A percentile compares a stretch with the other conserved stretches of the same genome.
Evolutionary conservation across 768 basidiomycete species (phyloP).

Genomic region (Tremella mesenterica): DNA sequence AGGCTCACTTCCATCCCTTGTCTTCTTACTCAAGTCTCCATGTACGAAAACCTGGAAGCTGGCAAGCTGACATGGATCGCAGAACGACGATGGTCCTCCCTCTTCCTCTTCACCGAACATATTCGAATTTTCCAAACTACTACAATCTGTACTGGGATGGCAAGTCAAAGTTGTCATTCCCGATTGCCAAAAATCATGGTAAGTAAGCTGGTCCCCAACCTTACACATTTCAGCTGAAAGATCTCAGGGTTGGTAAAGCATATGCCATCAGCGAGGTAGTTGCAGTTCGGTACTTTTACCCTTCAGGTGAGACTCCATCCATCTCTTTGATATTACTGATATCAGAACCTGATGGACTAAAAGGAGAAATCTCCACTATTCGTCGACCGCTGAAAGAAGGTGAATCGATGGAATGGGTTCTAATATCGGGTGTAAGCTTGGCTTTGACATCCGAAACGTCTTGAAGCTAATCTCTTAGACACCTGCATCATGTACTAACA

Average conservation of each 20-base stretch:
- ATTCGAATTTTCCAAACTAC: slow-evolving; percentile 41
- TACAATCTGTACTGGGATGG: slow-evolving; percentile 38
- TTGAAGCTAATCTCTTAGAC: slow-evolving; percentile 23
- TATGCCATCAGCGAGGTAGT: slow-evolving; percentile 43
- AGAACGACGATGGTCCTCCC: slow-evolving; percentile 48
- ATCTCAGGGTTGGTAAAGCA: slow-evolving; percentile 40
- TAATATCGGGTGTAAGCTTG: slow-evolving; percentile 59
- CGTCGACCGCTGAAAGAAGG: slow-evolving; percentile 63
- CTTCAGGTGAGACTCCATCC: slow-evolving; percentile 18
- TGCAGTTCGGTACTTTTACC: slow-evolving; percentile 44
- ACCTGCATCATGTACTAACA: slow-evolving; percentile 80
- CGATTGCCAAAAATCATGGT: slow-evolving; percentile 45
- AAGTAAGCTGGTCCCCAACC: neutral
- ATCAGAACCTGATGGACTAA: slow-evolving; percentile 38
- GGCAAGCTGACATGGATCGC: too few relatives aligned
- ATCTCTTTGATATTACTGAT: neutral
- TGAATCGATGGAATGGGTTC: slow-evolving; percentile 83
- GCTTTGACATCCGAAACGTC: neutral
- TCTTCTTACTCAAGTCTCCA: too few relatives aligned
- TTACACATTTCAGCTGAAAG: slow-evolving; percentile 1
- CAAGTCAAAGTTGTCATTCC: slow-evolving; percentile 47
- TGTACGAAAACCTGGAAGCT: too few relatives aligned
- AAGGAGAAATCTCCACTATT: slow-evolving; percentile 57
- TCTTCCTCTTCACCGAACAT: slow-evolving; percentile 45
- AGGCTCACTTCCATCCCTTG: too few relatives aligned